Evolutionary conservation across 2,329 filamentous ascomycete genomes (phyloP), one percentile per base, ranked within the genome.

Genomic region (Plectosphaerella sp.): DNA sequence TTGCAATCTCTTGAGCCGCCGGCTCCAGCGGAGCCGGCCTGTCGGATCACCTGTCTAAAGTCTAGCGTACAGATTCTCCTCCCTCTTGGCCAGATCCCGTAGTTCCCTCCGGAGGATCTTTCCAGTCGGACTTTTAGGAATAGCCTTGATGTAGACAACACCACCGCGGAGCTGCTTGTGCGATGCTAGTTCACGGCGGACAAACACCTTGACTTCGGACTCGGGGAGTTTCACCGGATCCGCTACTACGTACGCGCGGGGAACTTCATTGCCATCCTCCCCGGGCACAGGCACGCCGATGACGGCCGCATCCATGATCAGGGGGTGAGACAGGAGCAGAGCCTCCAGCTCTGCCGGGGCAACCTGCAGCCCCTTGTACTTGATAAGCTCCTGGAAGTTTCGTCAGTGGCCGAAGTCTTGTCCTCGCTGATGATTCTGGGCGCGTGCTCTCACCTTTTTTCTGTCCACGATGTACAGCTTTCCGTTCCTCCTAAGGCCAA

Each of bases 121-220:
- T 1, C 75, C 75, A 42, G 73, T 76, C 2, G 82, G 78, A 54
- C 87, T 89, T 72, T 88, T 91, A 15, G 87, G 87, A 33, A 91
- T 84, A 11, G 72, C 71, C 33, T 87, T 78, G 5, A 88, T 72
- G 62, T 90, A 89, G 11, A 77, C 69, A 16, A 91, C 79, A 1
- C 88, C 88, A 0, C 87, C 88, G 5, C 82, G 83, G 55, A 91
- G 74, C 64, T 82, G 78, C 69, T 91, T 91, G 62, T 85, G 81
- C 54, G 69, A 75, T 0, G 83, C 78, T 0, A 57, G 53, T n/a
- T 54, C 48, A 3, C 42, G 48, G 11, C 43, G 46, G 8, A 68
- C 63, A 43, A 60, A 65, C 1, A 58, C 49, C 9, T 51, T 50
- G 5, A 71, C 42, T 1, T 70, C 67, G 8, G 57, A 54, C 18